Percentiles rank a stretch among this genome's conserved stretches.
phyloP scores from a whole-genome alignment of 345 rosid genomes.

The Durio zibethinus region DNA sequence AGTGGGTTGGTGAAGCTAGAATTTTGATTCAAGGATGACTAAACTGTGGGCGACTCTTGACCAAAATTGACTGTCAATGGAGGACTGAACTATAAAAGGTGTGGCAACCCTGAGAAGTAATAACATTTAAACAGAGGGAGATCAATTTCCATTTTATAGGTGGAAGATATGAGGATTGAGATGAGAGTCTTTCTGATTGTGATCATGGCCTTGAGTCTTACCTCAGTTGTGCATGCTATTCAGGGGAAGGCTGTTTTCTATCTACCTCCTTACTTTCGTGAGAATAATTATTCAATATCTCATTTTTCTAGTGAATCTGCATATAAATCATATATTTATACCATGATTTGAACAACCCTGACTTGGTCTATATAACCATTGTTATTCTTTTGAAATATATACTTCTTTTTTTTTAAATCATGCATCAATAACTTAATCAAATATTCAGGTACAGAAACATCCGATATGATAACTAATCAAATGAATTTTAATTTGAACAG shows the following conservation, averaged over 20 bases:
- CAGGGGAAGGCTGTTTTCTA: conserved; percentile 25
- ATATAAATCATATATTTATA: too few species aligned
- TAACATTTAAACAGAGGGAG: background rate
- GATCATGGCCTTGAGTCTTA: background rate
- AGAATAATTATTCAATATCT: background rate
- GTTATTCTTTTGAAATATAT: too few species aligned
- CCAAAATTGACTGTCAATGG: background rate
- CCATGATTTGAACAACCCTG: too few species aligned
- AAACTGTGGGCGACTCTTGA: background rate
- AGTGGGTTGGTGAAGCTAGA: background rate
- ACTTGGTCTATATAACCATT: too few species aligned
- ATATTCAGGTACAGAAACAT: too few species aligned
- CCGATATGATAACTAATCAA: too few species aligned
- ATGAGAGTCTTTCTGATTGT: background rate
- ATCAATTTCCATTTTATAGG: background rate
- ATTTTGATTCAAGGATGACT: background rate
- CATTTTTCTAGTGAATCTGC: too few species aligned
- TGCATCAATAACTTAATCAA: too few species aligned
- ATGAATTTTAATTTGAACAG: conserved; percentile 23
- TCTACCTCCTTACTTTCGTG: conserved; percentile 1
- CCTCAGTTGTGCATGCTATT: conserved; percentile 2
- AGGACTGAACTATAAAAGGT: background rate
- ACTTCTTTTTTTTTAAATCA: too few species aligned
- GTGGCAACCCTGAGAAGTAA: background rate
- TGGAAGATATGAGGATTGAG: background rate